Percentiles rank a stretch among this genome's conserved stretches.
phyloP scores from a whole-genome alignment of 2,329 filamentous ascomycete species.

The Fusarium verticillioides region DNA sequence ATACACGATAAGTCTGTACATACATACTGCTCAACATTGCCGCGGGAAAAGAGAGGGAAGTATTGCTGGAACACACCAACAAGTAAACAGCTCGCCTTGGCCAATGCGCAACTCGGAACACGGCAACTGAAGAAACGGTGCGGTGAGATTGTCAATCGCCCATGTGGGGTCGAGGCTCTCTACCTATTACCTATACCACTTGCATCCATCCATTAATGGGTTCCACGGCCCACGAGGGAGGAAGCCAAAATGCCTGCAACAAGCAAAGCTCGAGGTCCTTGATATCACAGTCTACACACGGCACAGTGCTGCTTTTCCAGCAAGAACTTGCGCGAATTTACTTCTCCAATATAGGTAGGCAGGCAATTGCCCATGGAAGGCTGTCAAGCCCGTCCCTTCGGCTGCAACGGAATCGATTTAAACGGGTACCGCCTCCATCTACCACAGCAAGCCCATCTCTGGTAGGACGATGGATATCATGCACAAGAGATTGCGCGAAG shows the following conservation, averaged over 20 bases:
- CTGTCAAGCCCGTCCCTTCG: constrained; percentile 5
- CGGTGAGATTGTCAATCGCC: constrained; percentile 41
- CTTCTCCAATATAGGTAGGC: not conserved
- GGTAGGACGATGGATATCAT: constrained; percentile 8
- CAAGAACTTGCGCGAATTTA: constrained; percentile 36
- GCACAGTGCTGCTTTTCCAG: constrained; percentile 3
- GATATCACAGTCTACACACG: constrained; percentile 24
- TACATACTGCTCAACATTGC: constrained; percentile 9
- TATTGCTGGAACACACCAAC: not conserved
- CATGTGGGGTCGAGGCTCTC: constrained; percentile 40
- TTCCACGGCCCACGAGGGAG: constrained; percentile 22
- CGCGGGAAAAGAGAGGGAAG: not conserved
- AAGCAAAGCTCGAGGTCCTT: constrained; percentile 13
- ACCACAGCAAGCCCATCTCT: constrained; percentile 2
- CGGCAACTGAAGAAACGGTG: constrained; percentile 41
- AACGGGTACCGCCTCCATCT: constrained; percentile 3
- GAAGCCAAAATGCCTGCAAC: constrained; percentile 15
- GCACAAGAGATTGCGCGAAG: constrained; percentile 30
- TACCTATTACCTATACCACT: constrained; percentile 21
- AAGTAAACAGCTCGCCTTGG: constrained; percentile 5
- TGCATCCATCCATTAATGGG: constrained; percentile 16
- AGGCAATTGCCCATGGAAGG: not conserved
- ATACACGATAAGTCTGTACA: constrained; percentile 17
- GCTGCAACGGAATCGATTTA: constrained; percentile 14
- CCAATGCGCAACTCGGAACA: constrained; percentile 43